phyloP scores from a whole-genome alignment of 2,329 filamentous ascomycete species.

The Catunica adiposa region DNA sequence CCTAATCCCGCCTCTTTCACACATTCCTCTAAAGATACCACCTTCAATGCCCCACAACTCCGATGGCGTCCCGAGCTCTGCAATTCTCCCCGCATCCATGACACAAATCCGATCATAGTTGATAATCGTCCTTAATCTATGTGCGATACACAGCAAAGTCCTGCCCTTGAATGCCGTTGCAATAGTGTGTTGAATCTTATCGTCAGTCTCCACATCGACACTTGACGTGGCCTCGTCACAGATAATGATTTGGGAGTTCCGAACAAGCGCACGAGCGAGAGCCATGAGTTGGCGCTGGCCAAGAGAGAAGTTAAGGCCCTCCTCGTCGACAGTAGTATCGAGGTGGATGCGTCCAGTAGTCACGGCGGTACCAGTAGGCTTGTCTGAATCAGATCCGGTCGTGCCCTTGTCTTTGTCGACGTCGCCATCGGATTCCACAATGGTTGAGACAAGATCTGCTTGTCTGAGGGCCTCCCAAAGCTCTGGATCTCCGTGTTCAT shows the following conservation, averaged over 20 bases:
- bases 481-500: conserved; percentile 59
- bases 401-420: conserved; percentile 13
- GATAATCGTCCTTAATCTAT: conserved; percentile 81
- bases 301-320: conserved; percentile 89
- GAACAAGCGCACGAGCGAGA: conserved; percentile 74
- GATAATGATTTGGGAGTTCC: conserved; percentile 78
- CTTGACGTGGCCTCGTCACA: conserved; percentile 91
- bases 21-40: conserved; percentile 81
- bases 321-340: conserved; percentile 75
- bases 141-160: conserved; percentile 83
- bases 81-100: conserved; percentile 80
- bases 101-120: conserved; percentile 92
- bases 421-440: conserved; percentile 25
- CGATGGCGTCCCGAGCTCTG: conserved; percentile 66
- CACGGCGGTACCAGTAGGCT: neutral
- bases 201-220: conserved; percentile 92
- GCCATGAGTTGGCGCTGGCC: conserved; percentile 94
- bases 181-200: conserved; percentile 86
- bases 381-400: conserved; percentile 15
- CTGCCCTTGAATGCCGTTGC: conserved; percentile 68
- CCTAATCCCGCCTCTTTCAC: conserved; percentile 65
- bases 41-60: conserved; percentile 50
- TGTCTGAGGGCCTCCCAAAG: conserved; percentile 66
- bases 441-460: conserved; percentile 47
- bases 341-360: conserved; percentile 48